Percentiles rank a stretch among this genome's conserved stretches.
Evolutionary conservation across 75 land plant species (phyloP).

Genomic region (Cryptomeria japonica): DNA sequence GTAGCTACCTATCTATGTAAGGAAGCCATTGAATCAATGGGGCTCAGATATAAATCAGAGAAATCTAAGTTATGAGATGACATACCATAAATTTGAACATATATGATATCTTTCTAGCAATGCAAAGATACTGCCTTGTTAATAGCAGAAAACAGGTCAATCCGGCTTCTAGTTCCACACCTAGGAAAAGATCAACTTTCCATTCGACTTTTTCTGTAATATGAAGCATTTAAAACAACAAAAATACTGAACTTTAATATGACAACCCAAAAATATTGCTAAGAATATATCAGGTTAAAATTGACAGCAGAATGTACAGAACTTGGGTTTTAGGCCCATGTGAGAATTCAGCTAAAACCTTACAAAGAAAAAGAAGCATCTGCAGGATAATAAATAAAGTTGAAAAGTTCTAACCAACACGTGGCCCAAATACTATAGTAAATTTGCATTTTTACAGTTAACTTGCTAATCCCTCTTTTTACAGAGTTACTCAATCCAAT

Average conservation of each 20-base stretch:
- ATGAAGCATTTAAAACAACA: background rate
- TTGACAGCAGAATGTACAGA: background rate
- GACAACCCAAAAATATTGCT: background rate
- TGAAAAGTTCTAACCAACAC: background rate
- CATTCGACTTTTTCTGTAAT: background rate
- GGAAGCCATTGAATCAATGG: background rate
- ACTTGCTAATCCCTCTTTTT: background rate
- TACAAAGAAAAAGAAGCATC: background rate
- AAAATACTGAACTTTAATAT: too few relatives aligned
- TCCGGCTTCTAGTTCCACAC: background rate
- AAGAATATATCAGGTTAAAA: background rate
- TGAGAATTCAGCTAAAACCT: background rate
- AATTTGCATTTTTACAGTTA: constrained; percentile 8
- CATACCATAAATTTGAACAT: background rate
- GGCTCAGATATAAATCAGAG: background rate
- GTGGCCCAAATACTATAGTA: constrained; percentile 11
- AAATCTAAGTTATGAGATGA: background rate
- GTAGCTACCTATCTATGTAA: background rate
- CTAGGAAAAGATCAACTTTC: background rate
- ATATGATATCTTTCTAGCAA: background rate
- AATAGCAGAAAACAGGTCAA: background rate
- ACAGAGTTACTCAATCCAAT: constrained; percentile 10
- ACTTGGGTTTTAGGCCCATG: background rate
- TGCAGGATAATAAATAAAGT: constrained; percentile 2
- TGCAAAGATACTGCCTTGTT: background rate